Conservation (phyloP, 371 early-diverging fungal genomes). For the Mortierella polycephala region DNA sequence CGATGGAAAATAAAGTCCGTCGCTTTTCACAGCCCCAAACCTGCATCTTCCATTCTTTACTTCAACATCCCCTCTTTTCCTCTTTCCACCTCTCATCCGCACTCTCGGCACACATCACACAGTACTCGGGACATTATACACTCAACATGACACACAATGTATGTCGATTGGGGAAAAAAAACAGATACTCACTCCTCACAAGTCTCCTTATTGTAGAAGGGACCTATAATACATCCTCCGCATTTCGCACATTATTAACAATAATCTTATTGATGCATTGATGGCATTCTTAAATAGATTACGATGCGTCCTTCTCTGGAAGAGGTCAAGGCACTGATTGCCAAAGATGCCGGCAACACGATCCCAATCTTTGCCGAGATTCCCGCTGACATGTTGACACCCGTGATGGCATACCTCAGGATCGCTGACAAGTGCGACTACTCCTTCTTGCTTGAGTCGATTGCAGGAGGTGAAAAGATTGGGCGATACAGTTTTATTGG, state of each 20-base stretch:
- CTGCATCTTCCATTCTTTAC: no score
- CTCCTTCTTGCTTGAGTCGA: slow-evolving; percentile 96
- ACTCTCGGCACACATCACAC: background rate
- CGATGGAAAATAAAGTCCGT: no score
- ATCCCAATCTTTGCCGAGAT: slow-evolving; percentile 91
- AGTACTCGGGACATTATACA: no score
- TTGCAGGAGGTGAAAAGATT: slow-evolving; percentile 93
- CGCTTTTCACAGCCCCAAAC: no score
- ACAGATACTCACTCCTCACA: background rate
- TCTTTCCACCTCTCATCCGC: background rate
- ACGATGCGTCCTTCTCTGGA: slow-evolving; percentile 74
- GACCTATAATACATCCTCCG: background rate
- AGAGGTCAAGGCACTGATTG: slow-evolving; percentile 72
- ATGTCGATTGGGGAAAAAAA: background rate
- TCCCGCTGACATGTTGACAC: slow-evolving; percentile 92
- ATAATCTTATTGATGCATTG: background rate
- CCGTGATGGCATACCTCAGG: slow-evolving; percentile 95
- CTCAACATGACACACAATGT: slow-evolving; percentile 12
- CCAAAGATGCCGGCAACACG: slow-evolving; percentile 75
- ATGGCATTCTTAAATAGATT: slow-evolving; percentile 9
- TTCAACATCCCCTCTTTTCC: background rate
- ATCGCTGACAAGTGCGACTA: slow-evolving; percentile 81
- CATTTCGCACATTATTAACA: background rate
- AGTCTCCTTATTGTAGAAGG: background rate
- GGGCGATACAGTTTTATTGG: slow-evolving; percentile 97